Conservation (phyloP, 371 early-diverging fungal species). For the Rhizomucor miehei region DNA sequence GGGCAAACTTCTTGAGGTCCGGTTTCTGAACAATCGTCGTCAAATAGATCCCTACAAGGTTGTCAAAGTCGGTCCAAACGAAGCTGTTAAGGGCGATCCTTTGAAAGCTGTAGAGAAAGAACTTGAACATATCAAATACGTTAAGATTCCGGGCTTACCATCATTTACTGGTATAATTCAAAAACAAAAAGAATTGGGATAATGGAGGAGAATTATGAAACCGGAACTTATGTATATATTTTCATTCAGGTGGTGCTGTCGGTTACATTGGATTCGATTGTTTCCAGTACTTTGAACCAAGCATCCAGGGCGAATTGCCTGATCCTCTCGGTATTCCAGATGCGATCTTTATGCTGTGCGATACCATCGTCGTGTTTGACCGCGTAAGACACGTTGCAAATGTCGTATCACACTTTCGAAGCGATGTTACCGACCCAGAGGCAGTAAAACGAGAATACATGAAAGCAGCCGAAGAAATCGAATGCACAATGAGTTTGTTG, state of each 20-base stretch:
- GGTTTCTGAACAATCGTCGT: no score
- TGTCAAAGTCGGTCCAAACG: constrained; percentile 69
- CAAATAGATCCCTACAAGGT: constrained; percentile 86
- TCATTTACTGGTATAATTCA: constrained; percentile 72
- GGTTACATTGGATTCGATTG: constrained; percentile 97
- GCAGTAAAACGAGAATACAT: constrained; percentile 63
- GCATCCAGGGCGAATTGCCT: constrained; percentile 66
- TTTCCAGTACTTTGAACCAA: constrained; percentile 94
- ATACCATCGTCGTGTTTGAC: constrained; percentile 92
- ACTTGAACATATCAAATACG: constrained; percentile 70
- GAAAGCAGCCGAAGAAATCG: constrained; percentile 61
- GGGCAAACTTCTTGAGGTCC: no score
- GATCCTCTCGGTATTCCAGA: constrained; percentile 93
- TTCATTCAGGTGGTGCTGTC: constrained; percentile 88
- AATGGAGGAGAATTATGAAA: background rate
- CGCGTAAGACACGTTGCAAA: constrained; percentile 88
- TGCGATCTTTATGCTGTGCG: constrained; percentile 89
- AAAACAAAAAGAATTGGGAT: background rate
- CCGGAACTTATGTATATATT: background rate
- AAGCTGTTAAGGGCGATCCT: constrained; percentile 84
- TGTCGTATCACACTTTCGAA: constrained; percentile 86
- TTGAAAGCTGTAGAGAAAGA: constrained; percentile 81
- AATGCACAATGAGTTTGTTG: constrained; percentile 61
- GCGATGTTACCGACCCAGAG: constrained; percentile 53
- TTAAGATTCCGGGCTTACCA: constrained; percentile 81